phyloP scores from a whole-genome alignment of 2,329 filamentous ascomycete genomes.

The Fusarium odoratissimum region DNA sequence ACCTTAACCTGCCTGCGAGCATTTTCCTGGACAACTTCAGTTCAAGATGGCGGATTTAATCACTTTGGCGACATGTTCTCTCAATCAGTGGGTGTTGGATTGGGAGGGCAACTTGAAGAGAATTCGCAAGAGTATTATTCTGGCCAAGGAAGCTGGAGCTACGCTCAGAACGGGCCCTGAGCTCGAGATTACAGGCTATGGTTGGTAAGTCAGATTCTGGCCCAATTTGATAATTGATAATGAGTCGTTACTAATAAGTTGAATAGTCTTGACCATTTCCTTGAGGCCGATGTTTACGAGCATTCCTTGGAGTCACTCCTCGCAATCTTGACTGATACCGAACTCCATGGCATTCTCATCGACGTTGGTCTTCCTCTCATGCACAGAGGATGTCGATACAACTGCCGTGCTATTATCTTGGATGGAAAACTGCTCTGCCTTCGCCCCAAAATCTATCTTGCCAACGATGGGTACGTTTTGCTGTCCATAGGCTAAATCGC shows the following conservation, averaged over 20 bases:
- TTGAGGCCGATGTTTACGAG: slow-evolving; percentile 57
- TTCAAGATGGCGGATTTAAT: slow-evolving; percentile 29
- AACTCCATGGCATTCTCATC: slow-evolving; percentile 53
- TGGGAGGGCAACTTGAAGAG: slow-evolving; percentile 68
- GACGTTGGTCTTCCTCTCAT: slow-evolving; percentile 57
- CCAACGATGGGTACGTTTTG: slow-evolving; percentile 68
- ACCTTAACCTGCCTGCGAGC: neutral
- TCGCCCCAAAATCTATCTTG: slow-evolving; percentile 76
- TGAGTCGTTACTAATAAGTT: neutral
- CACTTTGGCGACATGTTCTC: slow-evolving; percentile 51
- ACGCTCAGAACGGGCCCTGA: slow-evolving; percentile 69
- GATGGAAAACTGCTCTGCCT: slow-evolving; percentile 78
- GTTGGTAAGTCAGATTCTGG: neutral
- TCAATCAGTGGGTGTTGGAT: slow-evolving; percentile 53
- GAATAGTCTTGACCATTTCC: slow-evolving; percentile 71
- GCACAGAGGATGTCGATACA: slow-evolving; percentile 51
- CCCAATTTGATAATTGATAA: neutral
- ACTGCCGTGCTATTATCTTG: slow-evolving; percentile 51
- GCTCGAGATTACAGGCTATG: slow-evolving; percentile 58
- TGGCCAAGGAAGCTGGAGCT: slow-evolving; percentile 71
- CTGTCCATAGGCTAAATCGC: neutral
- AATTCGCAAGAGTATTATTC: slow-evolving; percentile 71
- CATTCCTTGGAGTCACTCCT: slow-evolving; percentile 49
- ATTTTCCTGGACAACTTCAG: too few relatives aligned
- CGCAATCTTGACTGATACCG: slow-evolving; percentile 48